Evolutionary conservation across 331 rosid genomes (phyloP).

Genomic region (Malus hybrid): DNA sequence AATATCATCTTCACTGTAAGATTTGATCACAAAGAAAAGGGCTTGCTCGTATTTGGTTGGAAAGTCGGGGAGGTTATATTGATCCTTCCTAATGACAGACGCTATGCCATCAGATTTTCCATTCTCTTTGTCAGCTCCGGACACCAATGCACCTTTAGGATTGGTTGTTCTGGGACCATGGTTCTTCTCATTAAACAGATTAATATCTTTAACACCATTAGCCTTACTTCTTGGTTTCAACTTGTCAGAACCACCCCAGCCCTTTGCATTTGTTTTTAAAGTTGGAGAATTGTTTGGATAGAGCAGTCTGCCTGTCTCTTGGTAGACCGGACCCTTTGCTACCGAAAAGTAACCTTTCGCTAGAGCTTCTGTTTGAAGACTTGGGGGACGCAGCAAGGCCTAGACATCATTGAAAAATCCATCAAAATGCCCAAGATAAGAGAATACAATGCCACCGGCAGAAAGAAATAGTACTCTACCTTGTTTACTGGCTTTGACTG

Average conservation of each 20-base stretch:
- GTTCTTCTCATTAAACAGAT: constrained; percentile 39
- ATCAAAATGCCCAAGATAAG: constrained; percentile 16
- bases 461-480: constrained; percentile 25
- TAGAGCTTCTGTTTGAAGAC: constrained; percentile 39
- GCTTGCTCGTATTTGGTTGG: constrained; percentile 62
- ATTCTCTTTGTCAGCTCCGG: constrained; percentile 32
- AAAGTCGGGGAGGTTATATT: constrained; percentile 67
- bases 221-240: constrained; percentile 50
- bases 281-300: constrained; percentile 41
- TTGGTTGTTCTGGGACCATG: constrained; percentile 49
- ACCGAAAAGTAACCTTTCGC: constrained; percentile 38
- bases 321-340: constrained; percentile 41
- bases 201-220: constrained; percentile 12
- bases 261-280: constrained; percentile 38
- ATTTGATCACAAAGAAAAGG: constrained; percentile 68
- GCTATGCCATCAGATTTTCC: constrained; percentile 19
- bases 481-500: constrained; percentile 49
- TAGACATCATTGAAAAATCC: constrained; percentile 20
- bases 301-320: constrained; percentile 46
- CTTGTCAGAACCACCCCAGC: constrained; percentile 56
- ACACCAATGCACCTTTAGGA: constrained; percentile 23
- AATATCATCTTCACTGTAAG: constrained; percentile 81
- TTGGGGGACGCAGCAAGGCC: constrained; percentile 30
- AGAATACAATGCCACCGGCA: background rate
- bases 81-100: constrained; percentile 37